These are phyloP conservation scores for Kuraishia hungarica DNA, from an alignment of 805 yeast species.

Conservation along the genomic window DNA sequence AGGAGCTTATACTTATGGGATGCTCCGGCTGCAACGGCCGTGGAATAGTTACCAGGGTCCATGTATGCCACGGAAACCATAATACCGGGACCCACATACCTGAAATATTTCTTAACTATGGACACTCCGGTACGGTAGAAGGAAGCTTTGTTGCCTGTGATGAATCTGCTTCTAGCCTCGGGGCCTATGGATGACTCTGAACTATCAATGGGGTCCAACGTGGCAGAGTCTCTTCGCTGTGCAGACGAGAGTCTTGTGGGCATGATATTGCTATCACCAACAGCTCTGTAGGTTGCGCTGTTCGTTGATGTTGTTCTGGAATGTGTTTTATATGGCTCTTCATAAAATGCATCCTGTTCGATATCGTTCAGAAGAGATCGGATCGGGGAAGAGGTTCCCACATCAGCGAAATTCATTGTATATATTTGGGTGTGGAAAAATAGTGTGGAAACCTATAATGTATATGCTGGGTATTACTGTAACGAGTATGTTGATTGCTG, in stretches of 20 bases:
- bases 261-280: background rate
- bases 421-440: no score
- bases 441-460: no score
- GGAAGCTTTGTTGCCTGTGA: background rate
- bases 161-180: background rate
- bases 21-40: constrained; percentile 93
- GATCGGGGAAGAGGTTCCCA: background rate
- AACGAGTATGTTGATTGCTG: no score
- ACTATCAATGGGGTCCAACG: background rate
- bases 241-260: background rate
- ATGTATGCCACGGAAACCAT: constrained; percentile 94
- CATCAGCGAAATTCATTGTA: background rate
- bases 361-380: background rate
- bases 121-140: constrained; percentile 22
- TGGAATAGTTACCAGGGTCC: constrained; percentile 97
- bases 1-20: constrained; percentile 72
- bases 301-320: background rate
- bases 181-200: background rate
- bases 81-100: constrained; percentile 83
- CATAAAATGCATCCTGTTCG: background rate
- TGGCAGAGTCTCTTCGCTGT: background rate
- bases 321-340: background rate
- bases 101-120: constrained; percentile 25
- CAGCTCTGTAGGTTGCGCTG: background rate
- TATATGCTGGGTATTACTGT: no score